Evolutionary conservation across 2,329 filamentous ascomycete species (phyloP), one percentile per base, ranked within the genome.

Genomic region (Sarocladium kiliense): DNA sequence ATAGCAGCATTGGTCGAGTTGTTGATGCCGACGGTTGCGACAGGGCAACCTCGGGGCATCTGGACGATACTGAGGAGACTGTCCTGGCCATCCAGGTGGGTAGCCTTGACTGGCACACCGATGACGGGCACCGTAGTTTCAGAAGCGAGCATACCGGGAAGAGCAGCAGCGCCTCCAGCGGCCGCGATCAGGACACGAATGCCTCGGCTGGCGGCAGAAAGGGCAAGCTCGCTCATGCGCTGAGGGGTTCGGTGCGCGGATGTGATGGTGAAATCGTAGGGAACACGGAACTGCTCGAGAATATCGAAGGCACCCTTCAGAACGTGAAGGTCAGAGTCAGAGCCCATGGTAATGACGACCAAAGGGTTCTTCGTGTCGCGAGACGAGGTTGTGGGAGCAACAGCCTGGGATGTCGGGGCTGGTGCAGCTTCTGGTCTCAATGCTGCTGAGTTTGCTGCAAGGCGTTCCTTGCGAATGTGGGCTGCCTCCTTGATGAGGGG

Each of bases 291-390:
- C n/a, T 81, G 76, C 55, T 80, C 74, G 2, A 92, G 78, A 32
- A 90, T 78, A 56, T 87, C 79, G 19, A 91, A 74, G 1, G 81
- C 87, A 0, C 81, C 80, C 58, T 78, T 78, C 37, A 92, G 80
- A 16, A 88, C 81, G 2, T 79, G 80, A 23, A 91, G 78, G 65
- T 92, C 88, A 10, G 86, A 89, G 72, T 91, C 87, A 1, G 89
- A 93, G 36, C 89, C 90, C 89, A 93, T 93, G 26, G 89, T 91
- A 2, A 94, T 82, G 12, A 88, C 82, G 1, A 94, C 86, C 1
- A 89, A 69, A 0, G 87, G 85, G 45, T 69, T 63, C 51, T 68
- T 64, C 54, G 57, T 57, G 55, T 70, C 62, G 49, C 64, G 62
- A 36, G 66, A 64, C 37, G 58, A 57, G 45, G 57, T 0, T 57